These are phyloP conservation scores for Trametes meyenii DNA, from an alignment of 768 basidiomycete species.

Conservation along the genomic window DNA sequence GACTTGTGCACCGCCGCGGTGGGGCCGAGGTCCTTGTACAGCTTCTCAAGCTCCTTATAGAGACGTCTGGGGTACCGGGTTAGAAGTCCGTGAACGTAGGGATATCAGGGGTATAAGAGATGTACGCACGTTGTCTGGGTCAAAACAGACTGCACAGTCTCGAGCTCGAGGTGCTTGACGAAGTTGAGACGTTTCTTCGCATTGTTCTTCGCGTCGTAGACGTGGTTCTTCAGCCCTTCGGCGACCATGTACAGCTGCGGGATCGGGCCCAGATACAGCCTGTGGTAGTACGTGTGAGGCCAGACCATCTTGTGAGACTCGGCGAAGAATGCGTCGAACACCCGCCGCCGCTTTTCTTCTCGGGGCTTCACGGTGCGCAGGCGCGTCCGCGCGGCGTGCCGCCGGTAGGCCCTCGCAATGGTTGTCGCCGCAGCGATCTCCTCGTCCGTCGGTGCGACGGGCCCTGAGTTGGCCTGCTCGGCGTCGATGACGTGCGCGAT, in stretches of 20 bases:
- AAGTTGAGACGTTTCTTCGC: slow-evolving; percentile 37
- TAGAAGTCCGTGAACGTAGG: neutral
- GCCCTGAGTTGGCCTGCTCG: neutral
- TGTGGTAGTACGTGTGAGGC: slow-evolving; percentile 37
- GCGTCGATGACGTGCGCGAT: slow-evolving; percentile 11
- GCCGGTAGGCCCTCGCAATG: slow-evolving; percentile 9
- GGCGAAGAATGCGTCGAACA: neutral
- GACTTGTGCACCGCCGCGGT: slow-evolving; percentile 20
- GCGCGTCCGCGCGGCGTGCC: neutral
- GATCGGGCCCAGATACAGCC: slow-evolving; percentile 41
- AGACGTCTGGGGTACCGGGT: neutral
- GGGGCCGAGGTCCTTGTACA: slow-evolving; percentile 26
- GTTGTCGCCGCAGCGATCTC: slow-evolving; percentile 14
- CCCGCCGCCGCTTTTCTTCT: slow-evolving; percentile 7
- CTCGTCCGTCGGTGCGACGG: slow-evolving; percentile 1
- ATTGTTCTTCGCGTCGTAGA: slow-evolving; percentile 35
- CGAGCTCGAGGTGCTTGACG: slow-evolving; percentile 30
- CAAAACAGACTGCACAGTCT: slow-evolving; percentile 7
- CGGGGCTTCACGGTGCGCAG: neutral
- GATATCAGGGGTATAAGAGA: no score
- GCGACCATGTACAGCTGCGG: slow-evolving; percentile 47
- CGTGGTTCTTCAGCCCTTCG: slow-evolving; percentile 35
- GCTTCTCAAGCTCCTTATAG: slow-evolving; percentile 9
- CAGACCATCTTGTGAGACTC: slow-evolving; percentile 30
- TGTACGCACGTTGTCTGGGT: slow-evolving; percentile 39